Percentiles rank a stretch among this genome's conserved stretches.
phyloP scores from a whole-genome alignment of 306 rosid species.

The Elaeagnus macrophylla region DNA sequence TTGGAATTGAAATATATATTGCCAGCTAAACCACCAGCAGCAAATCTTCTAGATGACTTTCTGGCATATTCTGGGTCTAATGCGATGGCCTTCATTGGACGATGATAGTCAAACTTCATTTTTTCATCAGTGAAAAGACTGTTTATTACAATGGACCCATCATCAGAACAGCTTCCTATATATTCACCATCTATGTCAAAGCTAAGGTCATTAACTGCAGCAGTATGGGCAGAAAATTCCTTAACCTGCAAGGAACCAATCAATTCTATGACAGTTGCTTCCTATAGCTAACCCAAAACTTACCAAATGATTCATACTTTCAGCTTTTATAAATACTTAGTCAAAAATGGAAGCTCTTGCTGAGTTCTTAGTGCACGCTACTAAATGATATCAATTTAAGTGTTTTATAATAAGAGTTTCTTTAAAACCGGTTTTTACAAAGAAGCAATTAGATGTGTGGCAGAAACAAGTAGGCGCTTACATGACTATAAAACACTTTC shows the following conservation, averaged over 20 bases:
- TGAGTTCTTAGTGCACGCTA: too few species aligned
- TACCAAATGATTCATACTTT: too few species aligned
- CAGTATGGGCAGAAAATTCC: conserved; percentile 71
- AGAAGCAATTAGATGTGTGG: too few species aligned
- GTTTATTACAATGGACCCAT: conserved; percentile 73
- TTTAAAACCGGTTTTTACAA: too few species aligned
- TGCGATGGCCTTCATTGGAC: conserved; percentile 91
- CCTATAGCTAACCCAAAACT: conserved; percentile 4
- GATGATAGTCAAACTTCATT: conserved; percentile 87
- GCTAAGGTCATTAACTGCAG: conserved; percentile 85
- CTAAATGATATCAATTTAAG: too few species aligned
- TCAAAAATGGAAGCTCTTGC: too few species aligned
- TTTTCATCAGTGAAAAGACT: conserved; percentile 78
- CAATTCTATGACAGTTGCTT: conserved; percentile 20
- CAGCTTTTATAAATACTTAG: too few species aligned
- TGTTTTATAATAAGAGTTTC: too few species aligned
- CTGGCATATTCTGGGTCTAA: conserved; percentile 77
- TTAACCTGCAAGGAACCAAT: conserved; percentile 58
- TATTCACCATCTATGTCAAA: conserved; percentile 86
- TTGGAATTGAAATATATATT: conserved; percentile 72
- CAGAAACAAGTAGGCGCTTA: too few species aligned
- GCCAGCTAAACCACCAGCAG: conserved; percentile 96
- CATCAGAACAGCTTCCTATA: conserved; percentile 94
- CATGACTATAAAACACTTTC: too few species aligned
- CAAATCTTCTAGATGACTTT: conserved; percentile 77